Conservation (phyloP, 1,284 basidiomycete species). For the Schizophyllum commune region DNA sequence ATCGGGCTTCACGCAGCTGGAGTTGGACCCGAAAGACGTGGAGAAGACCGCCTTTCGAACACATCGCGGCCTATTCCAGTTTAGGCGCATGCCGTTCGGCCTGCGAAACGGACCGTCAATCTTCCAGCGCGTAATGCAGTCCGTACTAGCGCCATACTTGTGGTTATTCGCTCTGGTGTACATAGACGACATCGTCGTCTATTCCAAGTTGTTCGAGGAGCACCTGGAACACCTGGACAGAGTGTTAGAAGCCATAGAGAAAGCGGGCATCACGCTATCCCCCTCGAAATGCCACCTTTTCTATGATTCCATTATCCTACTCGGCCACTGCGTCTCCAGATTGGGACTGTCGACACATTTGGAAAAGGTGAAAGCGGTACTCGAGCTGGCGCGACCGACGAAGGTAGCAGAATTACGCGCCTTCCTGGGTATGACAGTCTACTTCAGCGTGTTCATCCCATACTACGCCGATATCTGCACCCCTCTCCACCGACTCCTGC, state of each 20-base stretch:
- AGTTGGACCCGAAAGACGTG: slow-evolving; percentile 19
- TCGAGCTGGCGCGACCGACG: too few species aligned
- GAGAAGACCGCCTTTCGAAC: slow-evolving; percentile 30
- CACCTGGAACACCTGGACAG: slow-evolving; percentile 24
- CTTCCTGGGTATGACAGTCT: slow-evolving; percentile 19
- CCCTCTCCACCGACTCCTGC: slow-evolving; percentile 13
- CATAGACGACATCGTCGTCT: slow-evolving; percentile 31
- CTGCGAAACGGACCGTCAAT: slow-evolving; percentile 30
- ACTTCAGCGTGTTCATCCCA: slow-evolving; percentile 5
- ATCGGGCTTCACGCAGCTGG: slow-evolving; percentile 32
- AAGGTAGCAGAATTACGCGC: slow-evolving; percentile 18
- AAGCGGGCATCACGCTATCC: slow-evolving; percentile 24
- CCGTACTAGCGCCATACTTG: too few species aligned
- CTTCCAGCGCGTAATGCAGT: slow-evolving; percentile 34
- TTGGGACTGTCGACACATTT: background rate
- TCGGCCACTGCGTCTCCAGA: slow-evolving; percentile 21
- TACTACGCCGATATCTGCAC: background rate
- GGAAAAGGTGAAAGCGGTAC: too few species aligned
- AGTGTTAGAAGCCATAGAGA: slow-evolving; percentile 21
- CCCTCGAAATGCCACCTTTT: slow-evolving; percentile 24
- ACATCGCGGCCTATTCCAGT: slow-evolving; percentile 32
- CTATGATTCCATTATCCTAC: slow-evolving; percentile 21
- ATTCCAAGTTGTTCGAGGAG: slow-evolving; percentile 22
- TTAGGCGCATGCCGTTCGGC: slow-evolving; percentile 34
- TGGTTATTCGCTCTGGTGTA: slow-evolving; percentile 33